These are phyloP conservation scores for Chionographis japonica DNA, from an alignment of 106 monocot genomes.

Conservation along the genomic window DNA sequence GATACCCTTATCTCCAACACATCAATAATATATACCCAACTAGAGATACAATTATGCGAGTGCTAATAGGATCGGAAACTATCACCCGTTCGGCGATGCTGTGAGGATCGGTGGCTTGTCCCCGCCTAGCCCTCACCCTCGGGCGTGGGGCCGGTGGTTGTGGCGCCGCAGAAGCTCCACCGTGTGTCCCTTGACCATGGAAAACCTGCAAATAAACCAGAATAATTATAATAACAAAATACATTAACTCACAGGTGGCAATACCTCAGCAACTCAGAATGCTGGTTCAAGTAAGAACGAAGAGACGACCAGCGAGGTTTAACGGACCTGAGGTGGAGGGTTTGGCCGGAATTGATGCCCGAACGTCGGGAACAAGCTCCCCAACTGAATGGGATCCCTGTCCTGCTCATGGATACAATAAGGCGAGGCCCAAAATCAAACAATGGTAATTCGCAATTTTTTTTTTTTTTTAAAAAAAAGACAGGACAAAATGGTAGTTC, in stretches of 20 bases:
- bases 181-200: conserved; percentile 55
- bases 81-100: conserved; percentile 91
- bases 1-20: too few relatives aligned
- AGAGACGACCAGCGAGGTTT: background rate
- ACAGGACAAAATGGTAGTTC: too few relatives aligned
- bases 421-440: background rate
- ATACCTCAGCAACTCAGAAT: background rate
- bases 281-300: background rate
- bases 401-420: conserved; percentile 29
- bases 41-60: too few relatives aligned
- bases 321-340: conserved; percentile 18
- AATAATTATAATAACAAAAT: background rate
- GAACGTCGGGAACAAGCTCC: conserved; percentile 60
- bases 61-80: background rate
- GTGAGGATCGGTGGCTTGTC: conserved; percentile 97
- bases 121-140: conserved; percentile 87
- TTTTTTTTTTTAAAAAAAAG: too few relatives aligned
- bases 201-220: conserved; percentile 37
- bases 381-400: conserved; percentile 37
- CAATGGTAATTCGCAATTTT: background rate
- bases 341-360: conserved; percentile 63
- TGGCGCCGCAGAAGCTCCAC: conserved; percentile 26
- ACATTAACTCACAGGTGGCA: too few relatives aligned
- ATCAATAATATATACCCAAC: too few relatives aligned
- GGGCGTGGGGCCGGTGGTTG: conserved; percentile 93